Evolutionary conservation across 768 basidiomycete genomes (phyloP).

Genomic region (Lactarius hatsudake): DNA sequence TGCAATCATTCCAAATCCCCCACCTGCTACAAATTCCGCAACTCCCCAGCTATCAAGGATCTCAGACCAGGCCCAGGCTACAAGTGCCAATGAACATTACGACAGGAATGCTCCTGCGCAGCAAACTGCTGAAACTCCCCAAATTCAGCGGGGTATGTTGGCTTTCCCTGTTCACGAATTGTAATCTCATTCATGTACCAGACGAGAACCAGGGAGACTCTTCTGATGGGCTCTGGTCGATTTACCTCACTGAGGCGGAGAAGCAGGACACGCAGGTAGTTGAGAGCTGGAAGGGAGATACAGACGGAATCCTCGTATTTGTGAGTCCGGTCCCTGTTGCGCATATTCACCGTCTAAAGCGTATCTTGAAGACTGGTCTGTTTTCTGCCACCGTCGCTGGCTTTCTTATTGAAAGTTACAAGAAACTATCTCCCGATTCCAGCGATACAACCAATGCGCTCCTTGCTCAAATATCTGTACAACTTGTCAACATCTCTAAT

Average conservation of each 20-base stretch:
- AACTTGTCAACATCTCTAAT: no score
- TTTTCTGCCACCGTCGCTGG: no score
- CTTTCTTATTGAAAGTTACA: no score
- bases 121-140: neutral
- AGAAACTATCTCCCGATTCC: no score
- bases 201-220: slow-evolving; percentile 4
- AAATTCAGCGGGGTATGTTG: neutral
- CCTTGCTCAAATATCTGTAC: no score
- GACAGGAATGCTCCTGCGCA: no score
- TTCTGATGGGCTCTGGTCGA: slow-evolving; percentile 10
- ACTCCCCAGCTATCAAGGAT: neutral
- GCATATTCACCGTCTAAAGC: no score
- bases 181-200: neutral
- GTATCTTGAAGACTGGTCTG: no score
- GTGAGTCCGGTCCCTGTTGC: neutral
- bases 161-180: neutral
- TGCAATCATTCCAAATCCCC: neutral
- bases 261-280: slow-evolving; percentile 5
- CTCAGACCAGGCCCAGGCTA: neutral
- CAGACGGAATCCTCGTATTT: slow-evolving; percentile 11
- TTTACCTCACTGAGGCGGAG: slow-evolving; percentile 8
- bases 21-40: no score
- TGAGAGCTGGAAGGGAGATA: slow-evolving; percentile 11
- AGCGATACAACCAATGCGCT: no score
- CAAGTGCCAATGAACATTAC: neutral